Evolutionary conservation across 306 rosid genomes (phyloP).

Genomic region (Chamaecrista fasciculata): DNA sequence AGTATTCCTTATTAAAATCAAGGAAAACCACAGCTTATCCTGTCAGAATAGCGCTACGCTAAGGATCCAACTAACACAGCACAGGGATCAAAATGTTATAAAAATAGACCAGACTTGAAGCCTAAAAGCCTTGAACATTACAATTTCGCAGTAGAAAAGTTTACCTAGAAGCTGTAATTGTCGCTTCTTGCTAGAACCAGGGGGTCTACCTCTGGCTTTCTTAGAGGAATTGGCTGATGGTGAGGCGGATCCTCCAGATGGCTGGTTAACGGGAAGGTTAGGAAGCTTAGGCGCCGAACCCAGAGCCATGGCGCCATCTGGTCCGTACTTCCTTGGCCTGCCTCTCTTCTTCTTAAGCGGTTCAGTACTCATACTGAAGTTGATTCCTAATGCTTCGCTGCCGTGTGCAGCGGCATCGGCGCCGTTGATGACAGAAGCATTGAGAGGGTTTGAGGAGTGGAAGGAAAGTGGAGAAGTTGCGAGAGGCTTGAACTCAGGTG

Average conservation of each 20-base stretch:
- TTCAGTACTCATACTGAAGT: conserved; percentile 41
- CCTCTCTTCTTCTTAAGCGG: conserved; percentile 67
- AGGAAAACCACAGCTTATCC: conserved; percentile 1
- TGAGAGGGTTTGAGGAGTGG: neutral
- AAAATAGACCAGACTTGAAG: neutral
- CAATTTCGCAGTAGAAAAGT: neutral
- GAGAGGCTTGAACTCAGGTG: conserved; percentile 39
- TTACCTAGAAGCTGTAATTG: conserved; percentile 48
- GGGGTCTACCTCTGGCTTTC: conserved; percentile 74
- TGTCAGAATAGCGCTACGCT: neutral
- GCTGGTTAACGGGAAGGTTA: conserved; percentile 2
- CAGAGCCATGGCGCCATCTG: conserved; percentile 58
- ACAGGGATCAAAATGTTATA: neutral
- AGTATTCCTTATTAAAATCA: conserved; percentile 18
- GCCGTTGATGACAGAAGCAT: neutral
- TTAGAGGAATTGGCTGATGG: conserved; percentile 42
- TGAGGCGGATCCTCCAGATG: conserved; percentile 40
- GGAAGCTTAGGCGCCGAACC: conserved; percentile 34
- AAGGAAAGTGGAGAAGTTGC: conserved; percentile 1
- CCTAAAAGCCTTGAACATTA: neutral
- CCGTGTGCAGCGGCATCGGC: conserved; percentile 6
- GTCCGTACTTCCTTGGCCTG: conserved; percentile 76
- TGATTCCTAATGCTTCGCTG: conserved; percentile 31
- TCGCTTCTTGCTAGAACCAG: conserved; percentile 59
- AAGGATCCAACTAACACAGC: neutral